phyloP scores from a whole-genome alignment of 1,139 yeast genomes.

The Candida sojae region DNA sequence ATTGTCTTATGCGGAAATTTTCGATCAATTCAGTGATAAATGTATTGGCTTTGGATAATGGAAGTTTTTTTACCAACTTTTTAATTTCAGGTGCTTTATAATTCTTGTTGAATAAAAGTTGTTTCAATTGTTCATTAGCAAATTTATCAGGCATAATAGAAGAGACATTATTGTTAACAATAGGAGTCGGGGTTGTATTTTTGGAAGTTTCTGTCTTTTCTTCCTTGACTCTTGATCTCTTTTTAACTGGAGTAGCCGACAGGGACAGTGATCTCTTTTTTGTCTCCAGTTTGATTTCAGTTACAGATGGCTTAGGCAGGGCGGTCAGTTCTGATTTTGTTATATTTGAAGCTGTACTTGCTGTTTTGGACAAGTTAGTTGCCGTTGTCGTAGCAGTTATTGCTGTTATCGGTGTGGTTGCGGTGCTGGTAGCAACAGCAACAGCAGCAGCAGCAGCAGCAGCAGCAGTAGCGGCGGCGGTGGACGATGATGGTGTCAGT shows the following conservation, averaged over 20 bases:
- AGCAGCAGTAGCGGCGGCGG: no score
- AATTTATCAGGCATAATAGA: background rate
- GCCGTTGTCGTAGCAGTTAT: background rate
- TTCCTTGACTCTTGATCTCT: background rate
- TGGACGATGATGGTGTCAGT: no score
- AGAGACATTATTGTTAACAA: background rate
- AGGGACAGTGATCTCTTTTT: conserved; percentile 4
- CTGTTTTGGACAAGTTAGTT: background rate
- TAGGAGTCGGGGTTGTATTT: background rate
- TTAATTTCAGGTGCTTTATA: conserved; percentile 18
- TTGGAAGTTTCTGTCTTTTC: conserved; percentile 1
- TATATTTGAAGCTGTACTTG: background rate
- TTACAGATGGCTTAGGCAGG: background rate
- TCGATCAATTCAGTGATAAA: conserved; percentile 12
- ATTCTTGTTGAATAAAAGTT: conserved; percentile 20
- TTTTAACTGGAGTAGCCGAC: background rate
- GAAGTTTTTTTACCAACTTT: conserved; percentile 14
- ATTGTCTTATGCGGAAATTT: conserved; percentile 21
- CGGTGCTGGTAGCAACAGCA: no score
- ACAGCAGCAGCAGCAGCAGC: no score
- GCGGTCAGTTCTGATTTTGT: background rate
- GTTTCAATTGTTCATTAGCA: conserved; percentile 14
- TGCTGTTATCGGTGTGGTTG: no score
- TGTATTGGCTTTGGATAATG: conserved; percentile 10
- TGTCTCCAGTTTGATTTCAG: conserved; percentile 12